Base-by-base conservation (phyloP, 1,284 basidiomycete species). In the Moesziomyces sp. region DNA sequence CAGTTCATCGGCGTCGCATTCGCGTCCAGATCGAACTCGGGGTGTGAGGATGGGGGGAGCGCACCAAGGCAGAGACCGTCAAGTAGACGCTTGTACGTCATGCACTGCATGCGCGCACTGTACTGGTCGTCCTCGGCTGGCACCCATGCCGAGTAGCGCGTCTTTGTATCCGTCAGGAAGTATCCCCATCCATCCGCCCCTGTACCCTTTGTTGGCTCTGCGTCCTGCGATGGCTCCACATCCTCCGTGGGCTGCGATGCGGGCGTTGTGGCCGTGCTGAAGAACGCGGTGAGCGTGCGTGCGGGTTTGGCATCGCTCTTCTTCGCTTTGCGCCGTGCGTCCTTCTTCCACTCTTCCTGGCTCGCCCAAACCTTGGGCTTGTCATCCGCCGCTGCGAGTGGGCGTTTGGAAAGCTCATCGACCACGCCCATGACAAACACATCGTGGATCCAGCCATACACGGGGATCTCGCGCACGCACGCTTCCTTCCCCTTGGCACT, bases 61-160 rank as follows among this genome's bases (percentile, higher is more conserved):
- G 67, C 63, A 35, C 66, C 69, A 28, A 73, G 56, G 24, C 62
- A 62, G 8, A 79, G 46, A 0, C 69, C 69, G 40, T 78, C 76
- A 10, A 75, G 64, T 5, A 83, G 70, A 2, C 81, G 59, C 43
- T 68, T 67, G 65, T 83, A 83, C 18, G 80, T 72, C 82, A 81
- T 81, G 52, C 75, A 76, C 64, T 83, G 82, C 53, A 78, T 67
- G 3, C 72, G 57, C 3, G 77, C 76, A 35, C 66, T 62, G 18
- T 30, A 40, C 53, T 82, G 79, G 47, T 81, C 78, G 43, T 60
- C 48, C 24, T 57, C 56, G 0, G 51, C 35, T 0, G 82, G 82
- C 3, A 82, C 33, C 48, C 52, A 63, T 10, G 47, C 45, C 0
- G 73, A 64, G 38, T 73, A 54, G 6, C 82, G 62, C 1, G 82